Evolutionary conservation across 371 early-diverging fungal species (phyloP).

Genomic region (Apophysomyces ossiformis): DNA sequence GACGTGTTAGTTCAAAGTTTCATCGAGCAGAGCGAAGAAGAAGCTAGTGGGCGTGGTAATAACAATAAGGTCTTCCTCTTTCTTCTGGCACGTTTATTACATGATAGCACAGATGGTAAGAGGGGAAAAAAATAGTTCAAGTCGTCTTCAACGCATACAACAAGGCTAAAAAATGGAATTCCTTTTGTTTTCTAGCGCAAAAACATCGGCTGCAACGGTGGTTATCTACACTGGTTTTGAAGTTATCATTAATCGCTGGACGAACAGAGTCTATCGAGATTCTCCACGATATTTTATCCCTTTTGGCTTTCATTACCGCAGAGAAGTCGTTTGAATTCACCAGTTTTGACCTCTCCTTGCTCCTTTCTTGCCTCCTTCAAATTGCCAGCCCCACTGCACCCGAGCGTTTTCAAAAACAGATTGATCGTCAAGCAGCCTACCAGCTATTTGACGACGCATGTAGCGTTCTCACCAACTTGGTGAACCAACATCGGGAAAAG

Average conservation of each 20-base stretch:
- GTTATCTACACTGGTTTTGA: conserved; percentile 41
- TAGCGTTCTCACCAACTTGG: conserved; percentile 45
- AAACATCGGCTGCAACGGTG: conserved; percentile 44
- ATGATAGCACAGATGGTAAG: conserved; percentile 24
- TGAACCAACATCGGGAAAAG: conserved; percentile 51
- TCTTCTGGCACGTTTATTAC: conserved; percentile 28
- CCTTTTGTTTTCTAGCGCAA: conserved; percentile 32
- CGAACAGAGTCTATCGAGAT: conserved; percentile 40
- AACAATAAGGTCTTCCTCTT: conserved; percentile 35
- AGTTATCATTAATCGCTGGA: conserved; percentile 42
- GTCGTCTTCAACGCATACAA: too few species aligned
- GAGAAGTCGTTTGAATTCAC: conserved; percentile 30
- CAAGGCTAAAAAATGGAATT: background rate
- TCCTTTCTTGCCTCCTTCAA: conserved; percentile 41
- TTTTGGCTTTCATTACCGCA: conserved; percentile 42
- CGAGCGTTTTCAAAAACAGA: conserved; percentile 24
- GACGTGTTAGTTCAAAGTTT: conserved; percentile 29
- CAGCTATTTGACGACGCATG: conserved; percentile 49
- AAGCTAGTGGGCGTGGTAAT: conserved; percentile 23
- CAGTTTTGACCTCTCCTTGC: conserved; percentile 33
- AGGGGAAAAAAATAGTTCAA: background rate
- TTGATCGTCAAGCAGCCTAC: conserved; percentile 28
- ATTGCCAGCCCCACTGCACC: conserved; percentile 34
- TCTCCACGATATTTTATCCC: conserved; percentile 35
- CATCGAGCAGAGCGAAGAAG: conserved; percentile 30